These are phyloP conservation scores for Boletus fagicola DNA, from an alignment of 768 basidiomycete species.

Conservation along the genomic window DNA sequence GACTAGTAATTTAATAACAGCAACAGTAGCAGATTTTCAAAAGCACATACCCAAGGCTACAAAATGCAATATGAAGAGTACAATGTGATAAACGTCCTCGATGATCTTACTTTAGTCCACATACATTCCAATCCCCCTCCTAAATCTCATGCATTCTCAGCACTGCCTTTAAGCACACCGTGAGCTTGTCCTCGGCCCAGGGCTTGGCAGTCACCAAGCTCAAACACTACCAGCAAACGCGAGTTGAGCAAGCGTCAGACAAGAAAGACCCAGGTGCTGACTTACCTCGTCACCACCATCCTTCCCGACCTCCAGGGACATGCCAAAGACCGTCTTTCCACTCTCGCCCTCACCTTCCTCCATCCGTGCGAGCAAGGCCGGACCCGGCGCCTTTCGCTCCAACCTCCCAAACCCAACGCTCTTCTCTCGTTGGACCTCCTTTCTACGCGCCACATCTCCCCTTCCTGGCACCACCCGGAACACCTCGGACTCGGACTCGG, in stretches of 20 bases:
- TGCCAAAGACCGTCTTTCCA: not conserved
- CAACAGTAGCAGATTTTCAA: not conserved
- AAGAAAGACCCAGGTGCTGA: not conserved
- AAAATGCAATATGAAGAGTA: not conserved
- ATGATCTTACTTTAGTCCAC: not conserved
- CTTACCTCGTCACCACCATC: slow-evolving; percentile 1
- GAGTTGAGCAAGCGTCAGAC: not conserved
- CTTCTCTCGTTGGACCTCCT: slow-evolving; percentile 2
- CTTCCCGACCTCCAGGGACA: not conserved
- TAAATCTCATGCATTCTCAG: not conserved
- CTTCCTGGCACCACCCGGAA: not conserved
- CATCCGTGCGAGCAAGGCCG: not conserved
- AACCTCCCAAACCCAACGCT: slow-evolving; percentile 6
- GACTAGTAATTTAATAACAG: not conserved
- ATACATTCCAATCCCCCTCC: not conserved
- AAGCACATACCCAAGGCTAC: not conserved
- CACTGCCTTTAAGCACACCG: not conserved
- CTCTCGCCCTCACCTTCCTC: not conserved
- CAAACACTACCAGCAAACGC: not conserved
- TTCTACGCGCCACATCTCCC: too few relatives aligned
- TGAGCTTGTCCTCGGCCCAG: slow-evolving; percentile 16
- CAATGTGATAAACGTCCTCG: not conserved
- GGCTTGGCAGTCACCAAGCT: slow-evolving; percentile 1
- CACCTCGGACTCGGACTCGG: slow-evolving; percentile 9
- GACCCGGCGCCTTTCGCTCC: slow-evolving; percentile 3